A percentile compares a stretch with the other conserved stretches of the same genome.
Evolutionary conservation across 352 stramenopile species (phyloP).

Genomic region (Pythium brassicae): DNA sequence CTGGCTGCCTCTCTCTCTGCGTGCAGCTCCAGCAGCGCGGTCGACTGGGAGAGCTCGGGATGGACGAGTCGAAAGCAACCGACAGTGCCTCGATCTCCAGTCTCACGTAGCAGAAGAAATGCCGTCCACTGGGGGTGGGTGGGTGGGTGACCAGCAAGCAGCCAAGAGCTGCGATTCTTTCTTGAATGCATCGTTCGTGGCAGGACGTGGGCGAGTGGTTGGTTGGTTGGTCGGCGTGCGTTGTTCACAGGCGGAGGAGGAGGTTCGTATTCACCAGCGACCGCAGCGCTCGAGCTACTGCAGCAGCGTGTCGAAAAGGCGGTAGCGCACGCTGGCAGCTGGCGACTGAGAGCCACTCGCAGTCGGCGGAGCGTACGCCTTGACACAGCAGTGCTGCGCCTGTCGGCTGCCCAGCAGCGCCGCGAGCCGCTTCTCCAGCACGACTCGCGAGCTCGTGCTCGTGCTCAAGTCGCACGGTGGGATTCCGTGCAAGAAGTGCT

Average conservation of each 20-base stretch:
- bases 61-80: conserved; percentile 30
- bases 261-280: conserved; percentile 2
- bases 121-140: no score
- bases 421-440: conserved; percentile 49
- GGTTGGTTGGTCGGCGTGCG: no score
- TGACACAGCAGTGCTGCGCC: conserved; percentile 59
- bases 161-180: not conserved
- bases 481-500: conserved; percentile 66
- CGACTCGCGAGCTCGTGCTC: conserved; percentile 39
- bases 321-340: conserved; percentile 45
- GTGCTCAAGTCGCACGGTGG: conserved; percentile 55
- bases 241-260: not conserved
- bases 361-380: conserved; percentile 46
- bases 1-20: no score
- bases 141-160: not conserved
- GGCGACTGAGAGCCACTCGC: conserved; percentile 2
- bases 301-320: conserved; percentile 65
- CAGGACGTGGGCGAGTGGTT: not conserved
- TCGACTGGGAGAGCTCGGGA: conserved; percentile 34
- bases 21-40: conserved; percentile 61
- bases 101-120: conserved; percentile 24
- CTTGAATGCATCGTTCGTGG: not conserved
- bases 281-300: conserved; percentile 5
- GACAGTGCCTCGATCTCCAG: conserved; percentile 53
- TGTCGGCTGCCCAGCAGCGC: conserved; percentile 22